Evolutionary conservation across 306 rosid species (phyloP), one percentile per base, ranked within the genome.

Genomic region (Trifolium subterraneum): DNA sequence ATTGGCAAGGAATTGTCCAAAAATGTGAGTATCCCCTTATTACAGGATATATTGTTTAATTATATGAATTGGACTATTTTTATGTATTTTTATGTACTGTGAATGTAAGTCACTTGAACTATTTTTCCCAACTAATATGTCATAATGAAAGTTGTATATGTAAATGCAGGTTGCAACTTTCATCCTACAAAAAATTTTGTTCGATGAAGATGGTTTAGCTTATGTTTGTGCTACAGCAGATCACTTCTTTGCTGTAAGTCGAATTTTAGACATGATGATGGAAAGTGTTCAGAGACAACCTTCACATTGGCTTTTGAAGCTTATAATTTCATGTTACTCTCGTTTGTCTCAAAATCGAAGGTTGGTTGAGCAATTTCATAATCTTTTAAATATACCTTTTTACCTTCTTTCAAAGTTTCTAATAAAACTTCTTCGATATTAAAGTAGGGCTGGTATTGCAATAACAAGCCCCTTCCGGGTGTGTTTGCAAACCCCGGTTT

Each of bases 181-280:
- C 12, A 56, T 56, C 4, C 5, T 56, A 0, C 33, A 56, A 1
- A 56, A 56, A 23, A 23, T 90, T 83, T 62, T 93, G 70, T 65
- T 83, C 74, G 93, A 93, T 18, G 90, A 90, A 45, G 86, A 89
- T 73, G 98, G 97, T 75, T 72, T 90, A 83, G 88, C 87, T 72
- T 86, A 90, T 79, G 75, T 93, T 10, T 93, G 97, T 70, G 84
- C 88, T 44, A 84, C 90, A 10, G 85, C 90, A 1, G 90, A 87
- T 58, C 87, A 93, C 14, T 90, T 90, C 73, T 86, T 79, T 25
- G 89, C 93, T 11, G 92, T 93, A 1, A 81, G 85, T 25, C 84
- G 87, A 81, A 90, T 86, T 64, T 73, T 93, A 76, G 90, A 80
- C 6, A 86, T 63, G 67, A 81, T 89, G 96, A 85, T 90, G 31